A percentile compares a stretch with the other conserved stretches of the same genome.
Evolutionary conservation across 805 yeast genomes (phyloP).

Genomic region (Hanseniaspora thailandica): DNA sequence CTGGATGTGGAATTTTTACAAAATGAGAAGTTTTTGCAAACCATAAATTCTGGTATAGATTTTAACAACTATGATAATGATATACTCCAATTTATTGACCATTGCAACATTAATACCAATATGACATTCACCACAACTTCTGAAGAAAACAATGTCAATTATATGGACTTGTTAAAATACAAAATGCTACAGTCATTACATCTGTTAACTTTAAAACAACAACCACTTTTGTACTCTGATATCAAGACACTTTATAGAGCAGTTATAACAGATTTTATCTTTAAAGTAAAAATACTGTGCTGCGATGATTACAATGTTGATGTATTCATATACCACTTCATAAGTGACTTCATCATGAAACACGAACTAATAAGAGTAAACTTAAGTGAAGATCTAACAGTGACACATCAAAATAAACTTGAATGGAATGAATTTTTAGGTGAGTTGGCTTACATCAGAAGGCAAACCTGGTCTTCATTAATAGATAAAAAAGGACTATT

Average conservation of each 20-base stretch:
- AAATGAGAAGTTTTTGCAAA: slow-evolving; percentile 2
- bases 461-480: slow-evolving; percentile 7
- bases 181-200: neutral
- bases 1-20: slow-evolving; percentile 16
- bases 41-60: neutral
- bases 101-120: neutral
- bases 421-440: slow-evolving; percentile 12
- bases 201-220: slow-evolving; percentile 1
- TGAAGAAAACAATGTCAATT: neutral
- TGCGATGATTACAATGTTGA: neutral
- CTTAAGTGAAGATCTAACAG: neutral
- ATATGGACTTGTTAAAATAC: neutral
- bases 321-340: neutral
- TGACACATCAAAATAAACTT: neutral
- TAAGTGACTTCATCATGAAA: slow-evolving; percentile 1
- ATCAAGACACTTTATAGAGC: neutral
- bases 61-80: neutral
- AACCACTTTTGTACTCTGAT: slow-evolving; percentile 1
- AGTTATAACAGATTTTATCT: neutral
- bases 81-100: neutral
- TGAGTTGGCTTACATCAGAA: slow-evolving; percentile 1
- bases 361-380: neutral
- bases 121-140: neutral
- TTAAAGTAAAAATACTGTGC: neutral
- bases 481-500: neutral